phyloP scores from a whole-genome alignment of 164 flowering plant species.

The Kingdonia uniflora region DNA sequence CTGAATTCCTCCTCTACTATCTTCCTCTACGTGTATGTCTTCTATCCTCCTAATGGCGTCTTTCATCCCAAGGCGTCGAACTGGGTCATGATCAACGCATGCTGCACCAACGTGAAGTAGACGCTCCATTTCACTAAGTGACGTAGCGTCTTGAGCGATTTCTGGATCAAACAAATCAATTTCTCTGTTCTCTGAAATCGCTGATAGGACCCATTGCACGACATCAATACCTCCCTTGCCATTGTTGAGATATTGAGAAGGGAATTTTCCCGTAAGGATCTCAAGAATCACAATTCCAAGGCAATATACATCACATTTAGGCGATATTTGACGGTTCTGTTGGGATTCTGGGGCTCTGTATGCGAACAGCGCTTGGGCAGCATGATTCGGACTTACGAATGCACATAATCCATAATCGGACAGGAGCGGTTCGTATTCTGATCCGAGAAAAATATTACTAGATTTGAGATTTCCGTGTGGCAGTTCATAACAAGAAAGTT shows the following conservation, averaged over 20 bases:
- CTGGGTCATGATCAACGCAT: conserved; percentile 42
- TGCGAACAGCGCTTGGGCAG: conserved; percentile 49
- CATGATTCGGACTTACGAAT: conserved; percentile 31
- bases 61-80: conserved; percentile 34
- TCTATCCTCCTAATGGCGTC: conserved; percentile 61
- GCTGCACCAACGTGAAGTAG: conserved; percentile 49
- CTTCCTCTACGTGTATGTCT: conserved; percentile 23
- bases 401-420: conserved; percentile 51
- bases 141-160: conserved; percentile 18
- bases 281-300: conserved; percentile 82
- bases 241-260: conserved; percentile 61
- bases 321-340: conserved; percentile 36
- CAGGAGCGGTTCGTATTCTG: conserved; percentile 47
- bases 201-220: conserved; percentile 56
- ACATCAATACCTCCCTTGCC: conserved; percentile 81
- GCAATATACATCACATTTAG: conserved; percentile 67
- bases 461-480: conserved; percentile 95
- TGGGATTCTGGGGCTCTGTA: conserved; percentile 54
- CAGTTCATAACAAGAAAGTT: conserved; percentile 34
- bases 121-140: conserved; percentile 29
- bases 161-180: conserved; percentile 65
- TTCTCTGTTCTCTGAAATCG: conserved; percentile 32
- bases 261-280: conserved; percentile 75
- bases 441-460: conserved; percentile 55
- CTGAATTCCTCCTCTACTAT: not conserved